Evolutionary conservation across 139 green algal genomes (phyloP).

Genomic region (Chlamydomonas schloesseri): DNA sequence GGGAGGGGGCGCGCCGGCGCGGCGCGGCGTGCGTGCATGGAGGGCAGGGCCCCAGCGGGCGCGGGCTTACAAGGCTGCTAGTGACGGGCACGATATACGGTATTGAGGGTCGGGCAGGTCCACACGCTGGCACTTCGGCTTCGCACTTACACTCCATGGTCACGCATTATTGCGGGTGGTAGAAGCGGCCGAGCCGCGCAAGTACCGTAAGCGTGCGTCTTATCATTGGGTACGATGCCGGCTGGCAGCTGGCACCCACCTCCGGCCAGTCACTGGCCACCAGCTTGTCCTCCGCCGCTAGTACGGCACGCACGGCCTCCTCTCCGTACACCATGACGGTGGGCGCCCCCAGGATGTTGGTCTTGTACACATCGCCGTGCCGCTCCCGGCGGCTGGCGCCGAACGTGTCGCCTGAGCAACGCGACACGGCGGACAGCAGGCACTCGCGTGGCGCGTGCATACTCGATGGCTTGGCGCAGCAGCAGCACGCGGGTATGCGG

Average conservation of each 20-base stretch:
- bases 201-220: too few species aligned
- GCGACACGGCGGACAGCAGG: neutral
- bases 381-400: neutral
- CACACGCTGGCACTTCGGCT: too few species aligned
- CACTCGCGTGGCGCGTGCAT: neutral
- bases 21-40: neutral
- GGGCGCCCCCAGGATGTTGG: slow-evolving; percentile 25
- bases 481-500: too few species aligned
- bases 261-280: slow-evolving; percentile 13
- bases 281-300: slow-evolving; percentile 4
- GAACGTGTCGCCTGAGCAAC: slow-evolving; percentile 26
- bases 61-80: too few species aligned
- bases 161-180: too few species aligned
- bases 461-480: neutral
- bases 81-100: too few species aligned
- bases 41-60: too few species aligned
- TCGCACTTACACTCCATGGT: too few species aligned
- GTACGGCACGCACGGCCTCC: neutral
- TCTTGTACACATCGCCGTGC: slow-evolving; percentile 34
- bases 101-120: too few species aligned
- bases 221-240: too few species aligned
- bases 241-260: neutral
- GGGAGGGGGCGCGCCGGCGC: too few species aligned
- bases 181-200: too few species aligned
- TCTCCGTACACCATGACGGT: slow-evolving; percentile 42